These are phyloP conservation scores for Fusarium scirpi DNA, from an alignment of 2,329 filamentous ascomycete species.

Conservation along the genomic window DNA sequence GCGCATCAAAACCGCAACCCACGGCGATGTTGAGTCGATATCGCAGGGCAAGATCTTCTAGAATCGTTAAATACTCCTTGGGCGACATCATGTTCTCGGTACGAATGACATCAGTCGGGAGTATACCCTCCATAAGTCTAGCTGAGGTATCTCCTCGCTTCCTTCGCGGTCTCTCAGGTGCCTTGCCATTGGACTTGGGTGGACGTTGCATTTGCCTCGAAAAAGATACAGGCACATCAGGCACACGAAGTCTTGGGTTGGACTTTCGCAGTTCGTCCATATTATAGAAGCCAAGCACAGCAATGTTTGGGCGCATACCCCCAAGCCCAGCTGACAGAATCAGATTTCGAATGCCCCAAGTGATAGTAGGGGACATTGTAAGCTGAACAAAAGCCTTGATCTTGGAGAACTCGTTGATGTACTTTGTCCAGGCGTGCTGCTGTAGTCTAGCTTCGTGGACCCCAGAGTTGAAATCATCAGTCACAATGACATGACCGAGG, in stretches of 20 bases:
- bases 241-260: slow-evolving; percentile 66
- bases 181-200: slow-evolving; percentile 50
- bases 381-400: slow-evolving; percentile 93
- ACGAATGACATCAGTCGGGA: slow-evolving; percentile 78
- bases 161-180: slow-evolving; percentile 52
- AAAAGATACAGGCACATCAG: slow-evolving; percentile 59
- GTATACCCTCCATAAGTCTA: slow-evolving; percentile 65
- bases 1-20: slow-evolving; percentile 80
- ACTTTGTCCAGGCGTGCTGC: slow-evolving; percentile 85
- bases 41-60: slow-evolving; percentile 83
- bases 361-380: slow-evolving; percentile 82
- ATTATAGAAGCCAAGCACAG: slow-evolving; percentile 83
- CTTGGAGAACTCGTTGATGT: slow-evolving; percentile 82
- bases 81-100: slow-evolving; percentile 76
- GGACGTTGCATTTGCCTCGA: slow-evolving; percentile 50
- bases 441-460: slow-evolving; percentile 85
- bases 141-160: slow-evolving; percentile 67
- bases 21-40: slow-evolving; percentile 87
- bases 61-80: slow-evolving; percentile 81
- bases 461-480: slow-evolving; percentile 80
- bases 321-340: slow-evolving; percentile 85
- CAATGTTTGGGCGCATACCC: slow-evolving; percentile 91
- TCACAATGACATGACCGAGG: slow-evolving; percentile 88
- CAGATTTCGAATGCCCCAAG: slow-evolving; percentile 87
- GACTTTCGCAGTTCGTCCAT: slow-evolving; percentile 79